Evolutionary conservation across 768 basidiomycete species (phyloP), one percentile per base, ranked within the genome.

Genomic region (Chalciporus pseudorubinellus): DNA sequence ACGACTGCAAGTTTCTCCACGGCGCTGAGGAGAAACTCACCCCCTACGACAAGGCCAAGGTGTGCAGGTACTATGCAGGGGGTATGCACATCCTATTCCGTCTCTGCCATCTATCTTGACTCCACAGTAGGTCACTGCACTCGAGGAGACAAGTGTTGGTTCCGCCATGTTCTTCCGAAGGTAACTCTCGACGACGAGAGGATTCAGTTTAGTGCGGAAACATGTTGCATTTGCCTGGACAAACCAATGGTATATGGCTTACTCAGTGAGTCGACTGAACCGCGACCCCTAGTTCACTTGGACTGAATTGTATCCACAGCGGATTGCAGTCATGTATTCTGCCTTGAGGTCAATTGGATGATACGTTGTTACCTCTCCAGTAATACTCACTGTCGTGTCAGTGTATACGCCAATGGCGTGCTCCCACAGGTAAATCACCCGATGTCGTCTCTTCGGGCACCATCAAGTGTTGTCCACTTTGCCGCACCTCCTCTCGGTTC

Each of bases 321-420:
- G 19, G 83, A 82, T 28, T 92, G 90, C 63, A 84, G 78, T 54
- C 90, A 92, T 66, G 72, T 89, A 43, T 92, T 90, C 66, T 92
- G 90, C 64, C 73, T 87, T 33, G 66, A 78, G 52, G 89, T 89
- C 63, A 51, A 77, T 68, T 41, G 19, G 29, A 42, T 45, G 43
- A 39, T 11, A 33, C 20, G 18, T 10, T 41, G 22, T 40, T 38
- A 14, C 18, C 20, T 20, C 22, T 46, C 44, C 28, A 47, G 42
- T 52, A 36, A 19, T 39, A 10, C 31, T 59, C 40, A 59, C 43
- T 40, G 39, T 29, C 18, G 46, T 3, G 13, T 22, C 58, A 90
- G 85, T 92, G 90, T 63, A 87, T 92, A 52, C 83, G 82, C 39
- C 79, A 81, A 59, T 92, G 90, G 90, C 81, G 90, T 22, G 80